A percentile compares a stretch with the other conserved stretches of the same genome.
Evolutionary conservation across 345 rosid species (phyloP).

Genomic region (Boechera retrofracta): DNA sequence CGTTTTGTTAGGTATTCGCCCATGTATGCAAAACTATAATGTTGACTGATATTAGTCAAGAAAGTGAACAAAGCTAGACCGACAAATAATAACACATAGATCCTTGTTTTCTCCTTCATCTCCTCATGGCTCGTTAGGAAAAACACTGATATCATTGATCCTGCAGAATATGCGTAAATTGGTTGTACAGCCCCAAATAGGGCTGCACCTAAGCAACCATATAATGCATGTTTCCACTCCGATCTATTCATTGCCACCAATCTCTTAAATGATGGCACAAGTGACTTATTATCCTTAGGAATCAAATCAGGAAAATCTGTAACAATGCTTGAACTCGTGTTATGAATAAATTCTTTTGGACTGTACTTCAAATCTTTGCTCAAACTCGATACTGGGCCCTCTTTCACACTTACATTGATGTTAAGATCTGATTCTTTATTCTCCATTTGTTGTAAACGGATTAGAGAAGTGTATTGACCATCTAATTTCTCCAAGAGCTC

Average conservation of each 20-base stretch:
- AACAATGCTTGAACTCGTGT: constrained; percentile 32
- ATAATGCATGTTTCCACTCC: constrained; percentile 53
- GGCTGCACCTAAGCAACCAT: constrained; percentile 49
- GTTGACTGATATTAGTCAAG: constrained; percentile 53
- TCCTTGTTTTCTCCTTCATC: constrained; percentile 53
- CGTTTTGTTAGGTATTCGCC: constrained; percentile 55
- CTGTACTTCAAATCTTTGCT: constrained; percentile 48
- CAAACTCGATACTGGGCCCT: not conserved
- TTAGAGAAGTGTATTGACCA: constrained; percentile 75
- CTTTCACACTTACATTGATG: constrained; percentile 42
- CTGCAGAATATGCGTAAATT: constrained; percentile 45
- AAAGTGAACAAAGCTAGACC: constrained; percentile 41
- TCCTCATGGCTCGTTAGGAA: constrained; percentile 50
- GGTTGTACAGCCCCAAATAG: constrained; percentile 65
- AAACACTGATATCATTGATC: constrained; percentile 57
- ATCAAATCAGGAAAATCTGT: not conserved
- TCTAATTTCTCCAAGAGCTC: constrained; percentile 27
- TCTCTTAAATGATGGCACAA: constrained; percentile 60
- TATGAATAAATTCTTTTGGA: constrained; percentile 47
- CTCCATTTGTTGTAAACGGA: constrained; percentile 50
- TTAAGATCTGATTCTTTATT: constrained; percentile 23
- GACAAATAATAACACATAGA: constrained; percentile 42
- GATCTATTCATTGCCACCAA: constrained; percentile 59
- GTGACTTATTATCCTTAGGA: constrained; percentile 33
- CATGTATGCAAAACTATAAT: constrained; percentile 53